Percentiles rank a stretch among this genome's conserved stretches.
These are phyloP conservation scores for Penicillium janthinellum DNA, from an alignment of 2,329 filamentous ascomycete genomes.

Conservation along the genomic window DNA sequence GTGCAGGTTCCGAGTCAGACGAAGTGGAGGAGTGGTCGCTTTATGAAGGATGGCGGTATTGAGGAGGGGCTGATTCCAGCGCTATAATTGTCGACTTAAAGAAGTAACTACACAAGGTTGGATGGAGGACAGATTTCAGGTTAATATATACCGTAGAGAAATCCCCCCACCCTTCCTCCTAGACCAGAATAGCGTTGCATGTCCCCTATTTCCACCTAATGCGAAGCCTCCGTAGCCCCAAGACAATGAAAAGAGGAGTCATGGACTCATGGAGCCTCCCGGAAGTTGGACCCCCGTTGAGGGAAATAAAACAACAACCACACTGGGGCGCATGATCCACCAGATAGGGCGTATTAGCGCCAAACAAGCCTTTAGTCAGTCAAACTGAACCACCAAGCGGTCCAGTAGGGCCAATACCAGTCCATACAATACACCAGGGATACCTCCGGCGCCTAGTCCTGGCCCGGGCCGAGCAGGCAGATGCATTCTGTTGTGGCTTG, in stretches of 20 bases:
- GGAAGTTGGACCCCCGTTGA: not conserved
- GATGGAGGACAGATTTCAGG: not conserved
- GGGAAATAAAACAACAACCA: not conserved
- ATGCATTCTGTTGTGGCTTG: conserved; percentile 1
- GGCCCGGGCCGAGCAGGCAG: conserved; percentile 7
- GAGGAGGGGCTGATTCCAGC: not conserved
- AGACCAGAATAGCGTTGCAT: no score
- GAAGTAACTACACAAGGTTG: not conserved
- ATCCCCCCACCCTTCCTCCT: not conserved
- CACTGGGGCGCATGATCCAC: conserved; percentile 16
- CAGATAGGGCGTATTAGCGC: conserved; percentile 8
- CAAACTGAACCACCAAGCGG: not conserved
- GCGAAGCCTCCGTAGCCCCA: conserved; percentile 10
- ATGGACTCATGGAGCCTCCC: conserved; percentile 10
- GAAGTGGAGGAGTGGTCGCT: not conserved
- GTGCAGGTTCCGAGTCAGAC: not conserved
- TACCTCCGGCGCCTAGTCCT: conserved; percentile 3
- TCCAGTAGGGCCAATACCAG: not conserved
- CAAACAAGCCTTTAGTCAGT: conserved; percentile 5
- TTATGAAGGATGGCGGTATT: not conserved
- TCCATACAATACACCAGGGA: not conserved
- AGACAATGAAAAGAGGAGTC: not conserved
- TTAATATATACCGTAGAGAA: not conserved
- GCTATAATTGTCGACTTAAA: not conserved
- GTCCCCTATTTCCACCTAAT: conserved; percentile 8